Evolutionary conservation across 129 eudicot species (phyloP), one percentile per base, ranked within the genome.

Genomic region (Helianthus annuus): DNA sequence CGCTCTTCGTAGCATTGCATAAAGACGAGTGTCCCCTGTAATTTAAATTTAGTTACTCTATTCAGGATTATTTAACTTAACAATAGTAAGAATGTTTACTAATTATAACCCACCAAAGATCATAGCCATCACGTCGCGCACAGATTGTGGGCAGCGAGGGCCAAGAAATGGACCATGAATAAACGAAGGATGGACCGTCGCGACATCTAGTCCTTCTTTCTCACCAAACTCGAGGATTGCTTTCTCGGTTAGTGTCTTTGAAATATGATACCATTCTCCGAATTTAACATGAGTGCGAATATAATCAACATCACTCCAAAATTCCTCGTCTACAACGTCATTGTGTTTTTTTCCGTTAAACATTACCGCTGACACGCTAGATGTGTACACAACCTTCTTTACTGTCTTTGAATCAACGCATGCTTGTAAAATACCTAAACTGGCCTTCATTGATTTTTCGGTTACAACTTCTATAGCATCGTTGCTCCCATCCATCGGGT

Each of bases 91-190:
- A 54, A 54, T 7, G 16, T 15, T 17, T 3, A 39, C 1, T 8
- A 24, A n/a, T 2, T 22, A 12, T 44, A 55, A 76, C 86, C 27
- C 48, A 83, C 88, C 86, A 16, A 80, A 78, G 10, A 85, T 72
- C 84, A 85, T 40, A n/a, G 86, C 81, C 90, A 85, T 42, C 55
- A 68, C 22, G 12, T 32, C 13, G 0, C 42, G 61, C 60, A 85
- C 88, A 0, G 88, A 78, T 3, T 40, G 48, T 14, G 95, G 86
- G n/a, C 59, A 75, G 10, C 19, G 17, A n/a, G 86, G 81, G 36
- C 83, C 15, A 34, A 85, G 19, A 74, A 88, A 88, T 1, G 95
- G 91, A 7, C 95, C 95, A 49, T 71, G 68, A 13, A 81, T 60
- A 62, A 71, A 72, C 4, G 85, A 24, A 3, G 91, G 95, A 70